phyloP scores from a whole-genome alignment of 1,284 basidiomycete species.

The Caloboletus inedulis region DNA sequence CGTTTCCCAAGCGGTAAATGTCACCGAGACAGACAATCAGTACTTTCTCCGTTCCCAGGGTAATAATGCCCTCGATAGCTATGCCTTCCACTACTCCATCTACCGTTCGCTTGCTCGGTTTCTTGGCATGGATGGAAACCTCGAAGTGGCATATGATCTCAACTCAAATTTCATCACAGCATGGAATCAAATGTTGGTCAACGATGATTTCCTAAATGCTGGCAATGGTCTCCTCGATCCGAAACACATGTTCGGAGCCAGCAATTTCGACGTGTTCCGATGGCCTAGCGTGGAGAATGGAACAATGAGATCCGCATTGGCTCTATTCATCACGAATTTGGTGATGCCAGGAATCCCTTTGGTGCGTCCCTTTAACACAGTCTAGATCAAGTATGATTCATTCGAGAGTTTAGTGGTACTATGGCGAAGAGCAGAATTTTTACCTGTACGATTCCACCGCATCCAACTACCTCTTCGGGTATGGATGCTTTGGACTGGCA shows the following conservation, averaged over 20 bases:
- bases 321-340: constrained; percentile 72
- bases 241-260: constrained; percentile 82
- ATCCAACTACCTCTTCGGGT: constrained; percentile 85
- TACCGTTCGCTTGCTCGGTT: constrained; percentile 83
- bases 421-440: constrained; percentile 87
- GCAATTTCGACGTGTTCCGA: constrained; percentile 90
- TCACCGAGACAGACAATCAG: constrained; percentile 57
- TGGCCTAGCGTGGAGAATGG: constrained; percentile 88
- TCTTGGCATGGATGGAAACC: constrained; percentile 90
- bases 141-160: constrained; percentile 83
- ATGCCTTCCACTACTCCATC: constrained; percentile 89
- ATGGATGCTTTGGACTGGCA: constrained; percentile 8
- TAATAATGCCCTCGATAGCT: constrained; percentile 66
- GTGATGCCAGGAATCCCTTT: constrained; percentile 86
- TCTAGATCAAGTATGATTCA: constrained; percentile 6
- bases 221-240: constrained; percentile 69
- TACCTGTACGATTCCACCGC: constrained; percentile 83
- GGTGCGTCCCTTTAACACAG: constrained; percentile 37
- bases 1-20: constrained; percentile 64
- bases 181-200: constrained; percentile 87
- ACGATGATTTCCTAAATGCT: constrained; percentile 82
- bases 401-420: constrained; percentile 53
- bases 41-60: constrained; percentile 75
- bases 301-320: constrained; percentile 70
- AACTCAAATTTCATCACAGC: constrained; percentile 77